Conservation (phyloP, 176 grass and related monocot genomes). For the Carex myosuroides region DNA sequence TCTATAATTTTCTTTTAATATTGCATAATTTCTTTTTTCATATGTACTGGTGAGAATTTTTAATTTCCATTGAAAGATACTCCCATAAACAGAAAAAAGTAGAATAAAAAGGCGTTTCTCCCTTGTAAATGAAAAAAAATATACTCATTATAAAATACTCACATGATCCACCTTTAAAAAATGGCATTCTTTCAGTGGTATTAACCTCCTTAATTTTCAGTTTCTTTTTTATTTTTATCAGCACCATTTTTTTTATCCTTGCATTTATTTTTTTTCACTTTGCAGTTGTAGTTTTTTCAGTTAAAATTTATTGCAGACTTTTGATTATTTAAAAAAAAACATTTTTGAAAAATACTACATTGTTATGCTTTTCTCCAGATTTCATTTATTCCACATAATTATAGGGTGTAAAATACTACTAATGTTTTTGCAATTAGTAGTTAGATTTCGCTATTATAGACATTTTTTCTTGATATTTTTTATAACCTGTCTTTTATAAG, state of each 20-base stretch:
- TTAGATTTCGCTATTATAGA: not conserved
- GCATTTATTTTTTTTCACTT: not conserved
- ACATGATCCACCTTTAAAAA: not conserved
- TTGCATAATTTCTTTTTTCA: slow-evolving; percentile 8
- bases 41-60: not conserved
- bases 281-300: not conserved
- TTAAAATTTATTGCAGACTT: not conserved
- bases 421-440: not conserved
- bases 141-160: not conserved
- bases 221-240: not conserved
- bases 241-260: not conserved
- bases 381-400: not conserved
- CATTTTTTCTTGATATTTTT: not conserved
- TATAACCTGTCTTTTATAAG: not conserved
- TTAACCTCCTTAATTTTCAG: not conserved
- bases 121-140: not conserved
- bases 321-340: not conserved
- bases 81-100: not conserved
- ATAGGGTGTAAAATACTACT: not conserved
- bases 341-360: not conserved
- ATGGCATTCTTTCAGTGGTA: not conserved
- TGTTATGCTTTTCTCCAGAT: not conserved
- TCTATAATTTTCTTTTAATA: not conserved
- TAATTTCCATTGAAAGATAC: not conserved
- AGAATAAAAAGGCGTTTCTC: not conserved